Evolutionary conservation across 2,329 filamentous ascomycete species (phyloP).

Genomic region (Teratosphaeria nubilosa): DNA sequence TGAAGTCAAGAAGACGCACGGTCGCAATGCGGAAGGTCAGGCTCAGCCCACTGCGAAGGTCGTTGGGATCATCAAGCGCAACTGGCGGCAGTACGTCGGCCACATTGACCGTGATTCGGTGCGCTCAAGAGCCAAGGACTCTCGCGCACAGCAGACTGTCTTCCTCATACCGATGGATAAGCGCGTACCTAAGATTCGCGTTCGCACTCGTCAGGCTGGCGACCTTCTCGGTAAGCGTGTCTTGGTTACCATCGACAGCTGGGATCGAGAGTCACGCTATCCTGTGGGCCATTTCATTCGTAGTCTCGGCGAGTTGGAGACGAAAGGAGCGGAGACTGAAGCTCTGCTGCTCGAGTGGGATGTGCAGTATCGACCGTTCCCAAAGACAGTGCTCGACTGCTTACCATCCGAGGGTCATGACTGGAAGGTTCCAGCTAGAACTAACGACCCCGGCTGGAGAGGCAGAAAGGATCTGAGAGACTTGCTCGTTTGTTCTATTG

Average conservation of each 20-base stretch:
- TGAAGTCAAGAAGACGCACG: conserved; percentile 78
- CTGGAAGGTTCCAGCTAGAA: conserved; percentile 79
- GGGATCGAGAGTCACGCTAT: conserved; percentile 88
- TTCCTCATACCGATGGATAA: conserved; percentile 98
- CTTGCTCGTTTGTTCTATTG: conserved; percentile 91
- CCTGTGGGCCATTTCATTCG: conserved; percentile 90
- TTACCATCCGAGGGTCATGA: conserved; percentile 82
- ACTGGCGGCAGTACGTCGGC: conserved; percentile 96
- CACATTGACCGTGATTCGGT: conserved; percentile 85
- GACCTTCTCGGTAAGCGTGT: conserved; percentile 87
- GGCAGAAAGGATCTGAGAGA: conserved; percentile 74
- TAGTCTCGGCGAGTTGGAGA: conserved; percentile 85
- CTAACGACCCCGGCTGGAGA: conserved; percentile 76
- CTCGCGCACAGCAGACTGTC: conserved; percentile 79
- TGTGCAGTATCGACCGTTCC: conserved; percentile 94
- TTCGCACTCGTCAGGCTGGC: conserved; percentile 80
- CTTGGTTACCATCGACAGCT: conserved; percentile 85
- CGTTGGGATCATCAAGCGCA: conserved; percentile 85
- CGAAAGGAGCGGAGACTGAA: conserved; percentile 95
- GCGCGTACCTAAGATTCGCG: conserved; percentile 87
- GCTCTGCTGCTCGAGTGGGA: conserved; percentile 90
- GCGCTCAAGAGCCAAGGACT: conserved; percentile 60
- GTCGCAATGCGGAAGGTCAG: conserved; percentile 61
- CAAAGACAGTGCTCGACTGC: conserved; percentile 89
- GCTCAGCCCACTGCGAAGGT: conserved; percentile 86